Evolutionary conservation across 805 yeast genomes (phyloP), one percentile per base, ranked within the genome.

Genomic region (Pichia membranifaciens): DNA sequence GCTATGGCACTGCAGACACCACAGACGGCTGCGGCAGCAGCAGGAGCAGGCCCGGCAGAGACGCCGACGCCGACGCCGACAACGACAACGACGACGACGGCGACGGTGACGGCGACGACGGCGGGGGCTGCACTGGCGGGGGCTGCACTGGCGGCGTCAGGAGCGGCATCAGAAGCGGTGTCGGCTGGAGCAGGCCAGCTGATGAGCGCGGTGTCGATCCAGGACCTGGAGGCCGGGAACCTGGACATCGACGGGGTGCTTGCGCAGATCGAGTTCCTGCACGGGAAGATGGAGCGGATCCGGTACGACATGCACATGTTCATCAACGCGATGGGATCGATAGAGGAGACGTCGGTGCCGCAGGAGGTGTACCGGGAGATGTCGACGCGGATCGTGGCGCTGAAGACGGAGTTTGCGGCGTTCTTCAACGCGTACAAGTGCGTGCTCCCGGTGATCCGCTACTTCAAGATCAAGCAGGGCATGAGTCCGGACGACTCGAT

Each of bases 391-490:
- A 64, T 68, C 32, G 55, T 62, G 7, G 65, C 44, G 7, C 46
- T 76, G 4, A 71, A 51, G 54, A 48, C 13, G 64, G 67, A 42
- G 45, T 72, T 76, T 38, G 67, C 67, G 28, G 68, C 66, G 4
- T 76, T 75, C 49, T 68, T 72, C 51, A 61, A 54, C 5, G 66
- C 72, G 44, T 77, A 75, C 56, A 72, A 68, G 43, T 62, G 71
- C 47, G 59, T 77, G 16, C 59, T 75, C 2, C 81, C 82, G 4
- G 67, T 77, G 37, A 72, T 77, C 38, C 67, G 76, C 51, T 67
- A 74, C 51, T 68, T 80, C 1, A 79, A 76, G 56, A 68, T 73
- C 29, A 74, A 72, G 50, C 61, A 71, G 42, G 81, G 81, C 0
- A 68, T 73, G 48, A 76, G 72, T 37, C 79, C 73, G 3, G 79